A percentile compares a stretch with the other conserved stretches of the same genome.
These are phyloP conservation scores for Maudiozyma serrabonitensis DNA, from an alignment of 805 yeast species.

Conservation along the genomic window DNA sequence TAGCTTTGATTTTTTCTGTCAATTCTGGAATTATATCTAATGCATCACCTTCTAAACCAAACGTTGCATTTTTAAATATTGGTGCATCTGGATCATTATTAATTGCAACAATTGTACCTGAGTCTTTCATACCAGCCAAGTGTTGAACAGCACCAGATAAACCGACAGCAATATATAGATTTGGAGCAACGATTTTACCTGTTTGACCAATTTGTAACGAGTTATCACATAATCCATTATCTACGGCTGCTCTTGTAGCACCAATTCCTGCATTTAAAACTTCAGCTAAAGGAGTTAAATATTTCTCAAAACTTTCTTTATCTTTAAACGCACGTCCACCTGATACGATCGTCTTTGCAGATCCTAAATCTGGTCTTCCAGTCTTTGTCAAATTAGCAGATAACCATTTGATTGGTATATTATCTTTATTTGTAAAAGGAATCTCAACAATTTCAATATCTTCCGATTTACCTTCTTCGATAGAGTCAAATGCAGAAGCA, in stretches of 20 bases:
- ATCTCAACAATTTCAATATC: conserved; percentile 35
- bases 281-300: conserved; percentile 77
- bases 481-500: conserved; percentile 66
- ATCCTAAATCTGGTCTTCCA: conserved; percentile 84
- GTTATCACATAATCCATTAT: conserved; percentile 90
- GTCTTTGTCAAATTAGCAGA: conserved; percentile 60
- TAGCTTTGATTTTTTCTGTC: conserved; percentile 41
- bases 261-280: conserved; percentile 87
- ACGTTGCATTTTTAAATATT: conserved; percentile 82
- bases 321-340: conserved; percentile 93
- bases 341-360: conserved; percentile 72
- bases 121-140: conserved; percentile 96
- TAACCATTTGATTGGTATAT: conserved; percentile 37
- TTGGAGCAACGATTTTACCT: conserved; percentile 96
- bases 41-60: conserved; percentile 82
- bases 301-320: conserved; percentile 73
- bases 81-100: conserved; percentile 94
- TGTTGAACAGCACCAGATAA: conserved; percentile 97
- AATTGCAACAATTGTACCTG: conserved; percentile 87
- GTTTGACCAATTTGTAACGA: conserved; percentile 97
- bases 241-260: conserved; percentile 97
- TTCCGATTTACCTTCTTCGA: conserved; percentile 32
- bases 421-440: conserved; percentile 8
- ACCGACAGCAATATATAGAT: conserved; percentile 85
- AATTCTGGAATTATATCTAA: conserved; percentile 85